These are phyloP conservation scores for Trametes elegans DNA, from an alignment of 768 basidiomycete genomes.

Conservation along the genomic window DNA sequence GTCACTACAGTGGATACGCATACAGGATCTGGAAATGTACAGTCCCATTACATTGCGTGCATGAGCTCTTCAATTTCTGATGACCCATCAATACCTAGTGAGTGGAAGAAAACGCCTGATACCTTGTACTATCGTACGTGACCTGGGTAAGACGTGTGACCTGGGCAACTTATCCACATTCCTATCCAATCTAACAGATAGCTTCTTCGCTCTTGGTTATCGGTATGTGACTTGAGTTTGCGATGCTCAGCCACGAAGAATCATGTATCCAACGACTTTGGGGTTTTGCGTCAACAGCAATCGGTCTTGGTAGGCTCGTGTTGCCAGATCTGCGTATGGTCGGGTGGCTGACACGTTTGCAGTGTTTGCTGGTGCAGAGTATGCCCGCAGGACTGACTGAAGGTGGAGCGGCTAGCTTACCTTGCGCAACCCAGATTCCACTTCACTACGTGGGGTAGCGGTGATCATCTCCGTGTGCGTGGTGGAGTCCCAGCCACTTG, in stretches of 20 bases:
- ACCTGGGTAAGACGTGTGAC: too few species aligned
- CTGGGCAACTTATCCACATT: too few species aligned
- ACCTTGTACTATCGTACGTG: constrained; percentile 2
- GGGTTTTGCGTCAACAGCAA: too few species aligned
- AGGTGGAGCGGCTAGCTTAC: too few species aligned
- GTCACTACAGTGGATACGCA: constrained; percentile 5
- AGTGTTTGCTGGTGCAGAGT: background rate
- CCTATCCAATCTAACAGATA: too few species aligned
- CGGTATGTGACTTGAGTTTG: too few species aligned
- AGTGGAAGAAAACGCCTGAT: background rate
- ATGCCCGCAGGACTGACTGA: too few species aligned
- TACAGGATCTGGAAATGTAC: constrained; percentile 14
- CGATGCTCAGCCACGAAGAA: background rate
- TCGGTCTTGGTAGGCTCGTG: too few species aligned
- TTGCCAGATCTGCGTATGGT: background rate
- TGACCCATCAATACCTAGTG: background rate
- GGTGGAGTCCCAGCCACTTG: too few species aligned
- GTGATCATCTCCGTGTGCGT: background rate
- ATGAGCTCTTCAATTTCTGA: background rate
- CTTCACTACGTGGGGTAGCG: background rate
- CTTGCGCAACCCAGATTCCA: background rate
- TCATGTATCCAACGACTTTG: too few species aligned
- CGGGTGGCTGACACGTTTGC: background rate
- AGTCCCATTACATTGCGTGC: background rate
- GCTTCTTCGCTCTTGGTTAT: background rate